Base-by-base conservation (phyloP, 495 filamentous ascomycete genomes). In the Hyaloscypha hepaticicola region DNA sequence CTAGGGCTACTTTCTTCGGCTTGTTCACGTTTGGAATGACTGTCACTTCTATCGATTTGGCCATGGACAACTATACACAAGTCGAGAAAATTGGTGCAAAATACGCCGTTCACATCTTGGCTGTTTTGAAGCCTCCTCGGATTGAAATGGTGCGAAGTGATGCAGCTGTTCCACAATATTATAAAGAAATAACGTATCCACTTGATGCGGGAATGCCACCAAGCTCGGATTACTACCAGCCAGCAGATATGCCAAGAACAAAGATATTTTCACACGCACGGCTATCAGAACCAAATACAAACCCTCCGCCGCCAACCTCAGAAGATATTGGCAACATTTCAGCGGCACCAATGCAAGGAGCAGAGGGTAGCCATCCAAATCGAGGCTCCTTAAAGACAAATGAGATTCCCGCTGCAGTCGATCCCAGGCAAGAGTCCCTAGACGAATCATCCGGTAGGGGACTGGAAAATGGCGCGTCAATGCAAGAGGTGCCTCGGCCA, bases 1-100 rank as follows among this genome's bases (percentile, higher is more conserved):
- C 25, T 65, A 70, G 70, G n/a, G 77, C 82, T 53, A 82, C 73
- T 31, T 81, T 96, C 57, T 96, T 96, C 69, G 86, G 81, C 22
- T 70, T 94, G 21, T 96, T 97, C 76, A 81, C 87, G 21, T 74
- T 80, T 41, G 84, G 87, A 21, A 96, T 97, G 91, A 81, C 85
- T 3, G 64, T 79, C 21, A 93, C 84, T 38, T 89, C 88, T 1
- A 64, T 88, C 11, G 86, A 91, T 67, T 84, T 93, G 65, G 84
- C 87, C 51, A 70, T 87, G 33, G 60, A 79, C 28, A 96, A 96
- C 69, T 77, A 89, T 48, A 94, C 91, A 1, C 95, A 92, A 12
- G 87, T 97, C 48, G 93, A 97, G 72, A 86, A 87, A 57, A 74
- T 96, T 22, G 84, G 80, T 34, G 80, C 80, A 41, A 80, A 78